Evolutionary conservation across 2,329 filamentous ascomycete species (phyloP).

Genomic region (Fusarium sp.): DNA sequence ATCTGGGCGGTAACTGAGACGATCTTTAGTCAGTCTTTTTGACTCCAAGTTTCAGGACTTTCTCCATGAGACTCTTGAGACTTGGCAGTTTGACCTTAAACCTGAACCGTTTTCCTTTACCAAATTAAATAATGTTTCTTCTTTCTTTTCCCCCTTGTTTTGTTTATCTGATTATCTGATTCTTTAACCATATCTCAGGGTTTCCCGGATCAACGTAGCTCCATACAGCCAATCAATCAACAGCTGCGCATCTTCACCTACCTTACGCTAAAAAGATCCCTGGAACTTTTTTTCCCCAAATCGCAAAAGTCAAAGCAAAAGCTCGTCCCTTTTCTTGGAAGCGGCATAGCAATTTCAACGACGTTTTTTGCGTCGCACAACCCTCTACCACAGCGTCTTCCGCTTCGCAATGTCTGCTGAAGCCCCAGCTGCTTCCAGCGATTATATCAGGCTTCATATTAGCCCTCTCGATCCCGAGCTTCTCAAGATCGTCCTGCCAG

Average conservation of each 20-base stretch:
- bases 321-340: conserved; percentile 33
- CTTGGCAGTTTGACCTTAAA: conserved; percentile 9
- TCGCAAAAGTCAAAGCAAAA: conserved; percentile 25
- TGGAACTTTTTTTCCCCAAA: conserved; percentile 41
- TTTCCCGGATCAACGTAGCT: conserved; percentile 47
- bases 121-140: conserved; percentile 15
- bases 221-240: conserved; percentile 45
- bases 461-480: conserved; percentile 85
- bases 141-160: conserved; percentile 1
- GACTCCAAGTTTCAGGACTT: conserved; percentile 16
- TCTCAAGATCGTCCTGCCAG: conserved; percentile 77
- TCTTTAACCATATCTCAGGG: neutral
- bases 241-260: neutral
- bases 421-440: conserved; percentile 38
- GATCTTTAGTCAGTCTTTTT: conserved; percentile 21
- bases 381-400: conserved; percentile 15
- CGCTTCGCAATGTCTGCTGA: conserved; percentile 47
- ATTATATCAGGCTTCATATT: conserved; percentile 76
- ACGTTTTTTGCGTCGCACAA: conserved; percentile 40
- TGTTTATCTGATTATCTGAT: conserved; percentile 2
- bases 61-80: conserved; percentile 4
- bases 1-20: conserved; percentile 45
- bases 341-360: conserved; percentile 21
- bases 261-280: conserved; percentile 16
- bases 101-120: neutral